A percentile compares a stretch with the other conserved stretches of the same genome.
phyloP scores from a whole-genome alignment of 305 asterid species.

The Solanum hybrid region DNA sequence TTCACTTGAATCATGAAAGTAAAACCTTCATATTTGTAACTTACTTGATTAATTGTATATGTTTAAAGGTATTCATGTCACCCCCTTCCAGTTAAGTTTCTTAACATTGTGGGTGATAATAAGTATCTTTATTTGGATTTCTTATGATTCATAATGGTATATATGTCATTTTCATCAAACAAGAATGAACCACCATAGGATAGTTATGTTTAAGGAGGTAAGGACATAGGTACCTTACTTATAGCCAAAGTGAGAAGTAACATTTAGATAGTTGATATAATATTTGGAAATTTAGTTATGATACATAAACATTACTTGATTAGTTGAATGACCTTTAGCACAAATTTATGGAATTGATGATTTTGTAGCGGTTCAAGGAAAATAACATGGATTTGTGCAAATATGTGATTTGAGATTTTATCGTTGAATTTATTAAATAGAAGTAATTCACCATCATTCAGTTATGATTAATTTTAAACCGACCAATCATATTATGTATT shows the following conservation, averaged over 20 bases:
- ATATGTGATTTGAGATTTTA: too few relatives aligned
- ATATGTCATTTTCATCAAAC: too few relatives aligned
- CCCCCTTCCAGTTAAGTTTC: neutral
- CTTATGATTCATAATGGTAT: neutral
- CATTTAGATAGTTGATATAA: too few relatives aligned
- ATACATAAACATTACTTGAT: too few relatives aligned
- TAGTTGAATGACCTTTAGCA: neutral
- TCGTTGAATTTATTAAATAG: too few relatives aligned
- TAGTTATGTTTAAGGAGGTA: neutral
- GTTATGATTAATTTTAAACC: too few relatives aligned
- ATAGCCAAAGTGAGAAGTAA: neutral
- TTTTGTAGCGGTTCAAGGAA: neutral
- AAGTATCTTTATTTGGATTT: neutral
- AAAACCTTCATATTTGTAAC: neutral
- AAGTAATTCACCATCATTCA: too few relatives aligned
- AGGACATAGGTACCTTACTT: neutral
- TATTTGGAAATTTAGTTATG: too few relatives aligned
- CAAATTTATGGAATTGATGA: neutral
- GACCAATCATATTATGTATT: too few relatives aligned
- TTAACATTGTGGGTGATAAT: neutral
- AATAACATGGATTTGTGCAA: neutral
- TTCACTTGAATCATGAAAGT: neutral
- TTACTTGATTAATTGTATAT: too few relatives aligned
- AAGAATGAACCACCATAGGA: neutral
- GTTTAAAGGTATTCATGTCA: neutral